Evolutionary conservation across 257 asterid genomes (phyloP).

Genomic region (Ballota nigra): DNA sequence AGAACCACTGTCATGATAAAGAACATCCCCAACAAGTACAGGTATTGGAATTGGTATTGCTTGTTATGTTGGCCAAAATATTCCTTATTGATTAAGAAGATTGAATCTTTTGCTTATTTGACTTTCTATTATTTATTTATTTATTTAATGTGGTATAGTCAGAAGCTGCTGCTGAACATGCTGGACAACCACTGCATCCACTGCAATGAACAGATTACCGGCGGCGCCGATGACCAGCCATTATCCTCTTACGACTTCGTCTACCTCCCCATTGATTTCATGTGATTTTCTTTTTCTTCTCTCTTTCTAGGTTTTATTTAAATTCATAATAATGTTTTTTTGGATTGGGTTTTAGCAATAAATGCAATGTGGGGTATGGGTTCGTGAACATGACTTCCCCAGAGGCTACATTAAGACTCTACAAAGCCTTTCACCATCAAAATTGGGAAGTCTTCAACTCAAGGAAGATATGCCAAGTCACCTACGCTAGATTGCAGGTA

Average conservation of each 20-base stretch:
- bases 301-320: neutral
- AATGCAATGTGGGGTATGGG: slow-evolving; percentile 98
- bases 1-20: slow-evolving; percentile 97
- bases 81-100: neutral
- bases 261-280: slow-evolving; percentile 95
- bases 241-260: slow-evolving; percentile 90
- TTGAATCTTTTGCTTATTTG: slow-evolving; percentile 1
- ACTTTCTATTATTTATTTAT: slow-evolving; percentile 4
- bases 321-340: neutral
- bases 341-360: slow-evolving; percentile 38
- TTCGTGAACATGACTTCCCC: slow-evolving; percentile 99
- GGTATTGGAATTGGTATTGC: slow-evolving; percentile 35
- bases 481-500: slow-evolving; percentile 97
- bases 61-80: slow-evolving; percentile 35
- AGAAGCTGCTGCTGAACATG: slow-evolving; percentile 93
- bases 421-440: slow-evolving; percentile 89
- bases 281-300: slow-evolving; percentile 35
- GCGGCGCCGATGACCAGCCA: slow-evolving; percentile 74
- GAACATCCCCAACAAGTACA: slow-evolving; percentile 99
- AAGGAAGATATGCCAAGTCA: slow-evolving; percentile 86
- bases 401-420: slow-evolving; percentile 79
- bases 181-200: slow-evolving; percentile 97
- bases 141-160: slow-evolving; percentile 48
- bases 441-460: slow-evolving; percentile 98
- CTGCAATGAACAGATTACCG: slow-evolving; percentile 89